phyloP scores from a whole-genome alignment of 805 yeast species.

The Monosporozyma unispora region DNA sequence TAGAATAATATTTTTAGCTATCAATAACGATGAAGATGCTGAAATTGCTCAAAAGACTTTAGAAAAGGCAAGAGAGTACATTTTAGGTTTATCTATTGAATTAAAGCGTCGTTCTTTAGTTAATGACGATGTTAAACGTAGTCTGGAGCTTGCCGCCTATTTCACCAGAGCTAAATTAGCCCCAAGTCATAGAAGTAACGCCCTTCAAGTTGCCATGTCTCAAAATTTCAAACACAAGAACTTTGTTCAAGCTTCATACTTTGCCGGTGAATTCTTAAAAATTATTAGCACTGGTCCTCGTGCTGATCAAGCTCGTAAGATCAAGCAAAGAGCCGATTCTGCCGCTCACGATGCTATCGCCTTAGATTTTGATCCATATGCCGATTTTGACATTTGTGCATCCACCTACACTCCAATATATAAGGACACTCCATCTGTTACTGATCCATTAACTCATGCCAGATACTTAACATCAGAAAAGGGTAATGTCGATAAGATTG shows the following conservation, averaged over 20 bases:
- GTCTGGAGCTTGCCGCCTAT: constrained; percentile 90
- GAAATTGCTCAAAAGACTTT: constrained; percentile 63
- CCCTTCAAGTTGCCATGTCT: constrained; percentile 90
- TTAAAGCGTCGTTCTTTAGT: constrained; percentile 77
- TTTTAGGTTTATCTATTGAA: constrained; percentile 86
- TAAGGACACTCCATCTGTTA: constrained; percentile 53
- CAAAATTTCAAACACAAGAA: constrained; percentile 85
- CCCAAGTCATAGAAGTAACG: constrained; percentile 75
- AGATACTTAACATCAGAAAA: constrained; percentile 66
- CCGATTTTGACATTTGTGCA: constrained; percentile 86
- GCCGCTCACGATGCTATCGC: constrained; percentile 80
- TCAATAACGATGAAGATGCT: constrained; percentile 66
- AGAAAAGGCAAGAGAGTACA: constrained; percentile 75
- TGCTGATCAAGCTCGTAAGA: constrained; percentile 80
- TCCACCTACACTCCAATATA: constrained; percentile 83
- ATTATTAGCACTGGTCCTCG: constrained; percentile 65
- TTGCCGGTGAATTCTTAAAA: constrained; percentile 75
- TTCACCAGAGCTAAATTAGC: constrained; percentile 80
- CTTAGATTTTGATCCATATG: constrained; percentile 86
- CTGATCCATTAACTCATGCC: constrained; percentile 86
- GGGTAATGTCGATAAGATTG: constrained; percentile 71
- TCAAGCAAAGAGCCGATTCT: constrained; percentile 71
- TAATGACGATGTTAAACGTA: constrained; percentile 64
- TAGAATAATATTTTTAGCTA: constrained; percentile 62
- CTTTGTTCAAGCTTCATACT: constrained; percentile 78